Evolutionary conservation across 176 grass and related monocot species (phyloP).

Genomic region (Hordeum vulgare): DNA sequence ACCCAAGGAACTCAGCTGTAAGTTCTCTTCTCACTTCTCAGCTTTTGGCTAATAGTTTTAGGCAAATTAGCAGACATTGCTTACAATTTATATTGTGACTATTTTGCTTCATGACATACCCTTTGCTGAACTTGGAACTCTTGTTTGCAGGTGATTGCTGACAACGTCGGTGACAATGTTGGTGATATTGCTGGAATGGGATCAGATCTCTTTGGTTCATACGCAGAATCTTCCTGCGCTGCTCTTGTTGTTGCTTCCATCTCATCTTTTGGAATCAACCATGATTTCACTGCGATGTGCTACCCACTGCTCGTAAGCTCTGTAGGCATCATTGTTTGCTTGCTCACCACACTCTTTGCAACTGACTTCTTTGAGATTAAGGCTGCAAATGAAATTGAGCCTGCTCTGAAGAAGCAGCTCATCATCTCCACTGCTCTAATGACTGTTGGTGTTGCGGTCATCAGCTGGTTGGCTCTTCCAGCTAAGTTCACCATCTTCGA

Average conservation of each 20-base stretch:
- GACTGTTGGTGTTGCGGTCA: too few species aligned
- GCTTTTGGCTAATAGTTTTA: too few species aligned
- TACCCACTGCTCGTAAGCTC: conserved; percentile 84
- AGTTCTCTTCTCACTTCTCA: too few species aligned
- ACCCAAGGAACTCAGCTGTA: too few species aligned
- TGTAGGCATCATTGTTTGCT: conserved; percentile 75
- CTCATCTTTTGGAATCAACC: conserved; percentile 81
- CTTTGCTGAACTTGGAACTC: not conserved
- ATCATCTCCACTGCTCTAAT: too few species aligned
- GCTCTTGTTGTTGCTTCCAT: conserved; percentile 91
- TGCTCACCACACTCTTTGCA: conserved; percentile 78
- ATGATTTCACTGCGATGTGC: conserved; percentile 87
- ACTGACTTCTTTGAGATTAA: conserved; percentile 76
- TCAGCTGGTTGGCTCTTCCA: too few species aligned
- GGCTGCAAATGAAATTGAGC: too few species aligned
- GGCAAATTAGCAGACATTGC: too few species aligned
- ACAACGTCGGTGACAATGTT: conserved; percentile 92
- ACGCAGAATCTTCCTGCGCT: conserved; percentile 83
- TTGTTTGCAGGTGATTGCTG: conserved; percentile 78
- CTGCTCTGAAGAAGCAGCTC: too few species aligned
- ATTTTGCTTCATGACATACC: too few species aligned
- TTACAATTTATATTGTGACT: too few species aligned
- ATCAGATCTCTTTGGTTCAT: conserved; percentile 89
- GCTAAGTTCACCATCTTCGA: too few species aligned
- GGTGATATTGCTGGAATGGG: conserved; percentile 94